These are phyloP conservation scores for Rhizopogon vinicolor DNA, from an alignment of 768 basidiomycete genomes.

Conservation along the genomic window DNA sequence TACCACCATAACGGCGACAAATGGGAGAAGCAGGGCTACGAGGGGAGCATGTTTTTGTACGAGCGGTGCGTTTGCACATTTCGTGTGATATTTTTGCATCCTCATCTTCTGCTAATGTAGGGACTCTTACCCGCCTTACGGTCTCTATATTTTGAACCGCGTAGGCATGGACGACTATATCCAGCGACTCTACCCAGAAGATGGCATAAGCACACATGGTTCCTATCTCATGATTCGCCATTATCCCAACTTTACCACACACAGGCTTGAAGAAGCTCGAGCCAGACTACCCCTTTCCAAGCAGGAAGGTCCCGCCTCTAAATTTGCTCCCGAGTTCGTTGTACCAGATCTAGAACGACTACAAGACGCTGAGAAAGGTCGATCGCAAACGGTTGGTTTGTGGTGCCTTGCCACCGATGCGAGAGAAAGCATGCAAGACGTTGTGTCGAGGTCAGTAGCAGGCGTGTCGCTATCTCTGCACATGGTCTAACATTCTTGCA, in stretches of 20 bases:
- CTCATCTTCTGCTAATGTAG: constrained; percentile 31
- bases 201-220: constrained; percentile 56
- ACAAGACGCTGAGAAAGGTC: constrained; percentile 49
- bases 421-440: constrained; percentile 67
- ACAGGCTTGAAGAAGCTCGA: constrained; percentile 36
- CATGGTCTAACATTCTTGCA: constrained; percentile 17
- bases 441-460: constrained; percentile 57
- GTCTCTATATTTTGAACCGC: constrained; percentile 81
- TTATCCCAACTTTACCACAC: constrained; percentile 62
- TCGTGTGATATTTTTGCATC: background rate
- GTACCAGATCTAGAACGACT: constrained; percentile 38
- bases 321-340: constrained; percentile 48
- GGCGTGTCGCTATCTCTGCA: no score
- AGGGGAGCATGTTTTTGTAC: constrained; percentile 88
- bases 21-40: constrained; percentile 81
- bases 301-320: constrained; percentile 31
- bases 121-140: constrained; percentile 75
- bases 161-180: constrained; percentile 77
- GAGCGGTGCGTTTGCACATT: constrained; percentile 54
- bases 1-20: constrained; percentile 70
- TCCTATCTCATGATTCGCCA: constrained; percentile 71
- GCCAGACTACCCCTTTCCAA: constrained; percentile 15
- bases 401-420: constrained; percentile 73
- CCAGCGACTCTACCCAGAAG: constrained; percentile 73
- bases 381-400: constrained; percentile 56